Conservation (phyloP, 331 rosid species). For the Malus hybrid region DNA sequence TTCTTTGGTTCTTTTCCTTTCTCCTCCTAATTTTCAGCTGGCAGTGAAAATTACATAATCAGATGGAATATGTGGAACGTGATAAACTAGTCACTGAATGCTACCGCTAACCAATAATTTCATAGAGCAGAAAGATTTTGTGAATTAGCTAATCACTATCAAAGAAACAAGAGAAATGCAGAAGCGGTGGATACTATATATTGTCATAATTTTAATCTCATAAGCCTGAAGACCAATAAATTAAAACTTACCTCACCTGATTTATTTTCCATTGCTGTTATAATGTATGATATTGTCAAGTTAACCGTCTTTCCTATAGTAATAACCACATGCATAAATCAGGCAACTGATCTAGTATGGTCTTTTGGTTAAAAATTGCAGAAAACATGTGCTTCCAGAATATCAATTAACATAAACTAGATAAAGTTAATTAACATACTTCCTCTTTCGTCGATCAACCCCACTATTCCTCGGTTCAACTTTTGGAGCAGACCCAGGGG, state of each 20-base stretch:
- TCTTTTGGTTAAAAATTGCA: background rate
- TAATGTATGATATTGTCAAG: slow-evolving; percentile 1
- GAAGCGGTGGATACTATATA: background rate
- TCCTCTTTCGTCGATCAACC: slow-evolving; percentile 81
- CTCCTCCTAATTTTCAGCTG: background rate
- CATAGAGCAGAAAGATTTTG: background rate
- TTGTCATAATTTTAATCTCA: background rate
- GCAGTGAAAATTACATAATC: background rate
- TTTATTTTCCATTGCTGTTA: slow-evolving; percentile 10
- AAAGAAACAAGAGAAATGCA: background rate
- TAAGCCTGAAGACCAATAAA: slow-evolving; percentile 5
- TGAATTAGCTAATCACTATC: background rate
- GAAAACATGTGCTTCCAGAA: background rate
- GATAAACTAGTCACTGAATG: background rate
- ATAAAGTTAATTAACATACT: slow-evolving; percentile 24
- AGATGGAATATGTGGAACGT: background rate
- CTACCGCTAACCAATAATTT: background rate
- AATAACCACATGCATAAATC: slow-evolving; percentile 9
- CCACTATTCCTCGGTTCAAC: slow-evolving; percentile 64
- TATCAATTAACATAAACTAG: background rate
- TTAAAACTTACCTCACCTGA: slow-evolving; percentile 17
- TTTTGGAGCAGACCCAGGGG: slow-evolving; percentile 60
- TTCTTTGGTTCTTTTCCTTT: background rate
- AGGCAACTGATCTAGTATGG: slow-evolving; percentile 11
- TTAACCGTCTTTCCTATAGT: slow-evolving; percentile 37